A percentile compares a stretch with the other conserved stretches of the same genome.
Evolutionary conservation across 106 monocot species (phyloP).

Genomic region (Dendrobium officinale): DNA sequence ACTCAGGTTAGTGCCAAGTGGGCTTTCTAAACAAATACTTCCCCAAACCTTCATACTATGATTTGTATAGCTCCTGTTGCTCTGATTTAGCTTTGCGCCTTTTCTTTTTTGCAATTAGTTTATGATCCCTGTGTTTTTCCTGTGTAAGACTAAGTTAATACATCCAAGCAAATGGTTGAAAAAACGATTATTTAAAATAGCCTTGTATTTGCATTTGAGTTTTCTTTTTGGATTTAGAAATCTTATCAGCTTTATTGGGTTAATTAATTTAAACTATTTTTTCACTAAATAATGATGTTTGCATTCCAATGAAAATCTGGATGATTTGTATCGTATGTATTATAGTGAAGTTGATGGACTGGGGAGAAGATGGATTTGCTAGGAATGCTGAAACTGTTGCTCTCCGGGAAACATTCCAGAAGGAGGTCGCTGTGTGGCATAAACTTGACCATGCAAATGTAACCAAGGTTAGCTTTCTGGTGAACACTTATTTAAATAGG

Average conservation of each 20-base stretch:
- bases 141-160: neutral
- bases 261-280: neutral
- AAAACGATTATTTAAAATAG: neutral
- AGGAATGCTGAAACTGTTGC: constrained; percentile 35
- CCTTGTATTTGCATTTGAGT: neutral
- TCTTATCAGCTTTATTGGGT: neutral
- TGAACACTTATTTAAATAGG: neutral
- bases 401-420: constrained; percentile 50
- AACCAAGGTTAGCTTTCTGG: constrained; percentile 36
- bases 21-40: too few relatives aligned
- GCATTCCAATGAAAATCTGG: neutral
- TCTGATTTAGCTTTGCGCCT: too few relatives aligned
- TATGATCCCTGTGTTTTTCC: too few relatives aligned
- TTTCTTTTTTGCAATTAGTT: too few relatives aligned
- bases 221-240: neutral
- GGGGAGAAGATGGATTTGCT: constrained; percentile 46
- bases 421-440: constrained; percentile 75
- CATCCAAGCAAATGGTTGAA: neutral
- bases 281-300: neutral
- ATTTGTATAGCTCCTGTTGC: too few relatives aligned
- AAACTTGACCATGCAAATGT: constrained; percentile 73
- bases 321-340: constrained; percentile 6
- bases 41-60: too few relatives aligned
- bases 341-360: constrained; percentile 55
- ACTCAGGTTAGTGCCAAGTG: too few relatives aligned